Percentiles rank a stretch among this genome's conserved stretches.
These are phyloP conservation scores for Pseudocercospora macadamiae DNA, from an alignment of 2,329 filamentous ascomycete species.

Conservation along the genomic window DNA sequence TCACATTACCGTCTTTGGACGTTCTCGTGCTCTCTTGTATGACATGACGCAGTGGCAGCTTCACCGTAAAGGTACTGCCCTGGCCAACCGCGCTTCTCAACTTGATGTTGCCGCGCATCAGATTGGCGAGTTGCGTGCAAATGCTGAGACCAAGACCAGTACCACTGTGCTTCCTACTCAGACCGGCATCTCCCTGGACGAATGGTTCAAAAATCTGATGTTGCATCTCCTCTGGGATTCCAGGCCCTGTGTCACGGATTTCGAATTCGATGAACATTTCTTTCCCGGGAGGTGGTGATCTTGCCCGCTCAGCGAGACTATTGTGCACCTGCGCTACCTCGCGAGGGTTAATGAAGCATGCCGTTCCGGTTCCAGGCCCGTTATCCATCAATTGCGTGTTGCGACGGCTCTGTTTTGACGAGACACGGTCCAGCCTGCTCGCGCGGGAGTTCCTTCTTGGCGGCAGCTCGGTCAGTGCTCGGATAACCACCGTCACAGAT, in stretches of 20 bases:
- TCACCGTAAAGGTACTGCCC: constrained; percentile 81
- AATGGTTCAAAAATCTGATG: constrained; percentile 90
- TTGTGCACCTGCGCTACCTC: constrained; percentile 16
- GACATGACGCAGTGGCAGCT: constrained; percentile 79
- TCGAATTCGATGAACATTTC: constrained; percentile 81
- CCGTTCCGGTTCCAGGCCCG: constrained; percentile 16
- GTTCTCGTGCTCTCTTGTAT: background rate
- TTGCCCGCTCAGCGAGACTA: constrained; percentile 3
- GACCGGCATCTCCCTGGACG: constrained; percentile 82
- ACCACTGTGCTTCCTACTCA: constrained; percentile 90
- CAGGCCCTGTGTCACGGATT: constrained; percentile 84
- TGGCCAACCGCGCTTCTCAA: constrained; percentile 72
- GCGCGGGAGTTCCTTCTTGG: constrained; percentile 11
- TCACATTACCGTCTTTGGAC: background rate
- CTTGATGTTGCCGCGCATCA: constrained; percentile 79
- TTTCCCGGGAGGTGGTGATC: constrained; percentile 59
- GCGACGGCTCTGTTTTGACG: background rate
- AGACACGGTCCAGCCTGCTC: background rate
- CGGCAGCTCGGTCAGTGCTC: constrained; percentile 64
- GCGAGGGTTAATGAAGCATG: constrained; percentile 24
- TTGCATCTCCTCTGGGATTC: constrained; percentile 77
- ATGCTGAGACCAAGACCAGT: constrained; percentile 88
- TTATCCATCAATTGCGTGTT: background rate
- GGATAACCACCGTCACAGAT: constrained; percentile 74
- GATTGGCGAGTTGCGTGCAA: constrained; percentile 77